Evolutionary conservation across 768 basidiomycete species (phyloP), one percentile per base, ranked within the genome.

Genomic region (Pisolithus tinctorius): DNA sequence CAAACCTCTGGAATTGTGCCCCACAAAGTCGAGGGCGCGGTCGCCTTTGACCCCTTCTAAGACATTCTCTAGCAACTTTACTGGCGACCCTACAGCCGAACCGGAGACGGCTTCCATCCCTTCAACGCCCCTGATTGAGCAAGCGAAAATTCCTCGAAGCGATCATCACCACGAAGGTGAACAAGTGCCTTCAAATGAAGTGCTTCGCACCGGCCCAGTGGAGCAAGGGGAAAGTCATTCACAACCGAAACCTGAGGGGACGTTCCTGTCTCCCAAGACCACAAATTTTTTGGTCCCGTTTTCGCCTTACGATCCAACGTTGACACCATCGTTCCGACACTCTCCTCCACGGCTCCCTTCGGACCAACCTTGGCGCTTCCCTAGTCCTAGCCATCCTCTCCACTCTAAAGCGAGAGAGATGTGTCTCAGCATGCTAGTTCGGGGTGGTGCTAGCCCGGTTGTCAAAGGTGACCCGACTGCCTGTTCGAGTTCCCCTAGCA

Each of bases 311-410:
- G 78, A 90, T 61, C 88, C 88, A 34, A 74, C 80, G 13, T 70
- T 78, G 31, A 88, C 88, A 0, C 88, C 88, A 0, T 78, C 86
- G 4, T 89, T 89, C 65, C 80, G 84, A 37, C 86, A 89, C 65
- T 87, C 85, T 9, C 84, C 86, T 16, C 78, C 83, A 0, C 83
- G 80, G 9, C 78, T 84, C 23, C 85, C 86, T 6, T 86, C 83
- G 16, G 83, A 87, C 58, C 87, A 88, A 53, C 88, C 88, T 3
- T 90, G 88, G 88, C 80, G 85, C 36, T 87, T 82, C 61, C 81
- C 84, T 7, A 89, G 86, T 59, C 86, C 86, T 10, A 86, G 83
- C 51, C 86, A 90, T 60, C 86, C 86, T 1, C 67, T 88, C 39
- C 83, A 88, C 64, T 82, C 80, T 16, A 75, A 68, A 37, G 75